Evolutionary conservation across 164 flowering plant species (phyloP).

Genomic region (Macadamia integrifolia): DNA sequence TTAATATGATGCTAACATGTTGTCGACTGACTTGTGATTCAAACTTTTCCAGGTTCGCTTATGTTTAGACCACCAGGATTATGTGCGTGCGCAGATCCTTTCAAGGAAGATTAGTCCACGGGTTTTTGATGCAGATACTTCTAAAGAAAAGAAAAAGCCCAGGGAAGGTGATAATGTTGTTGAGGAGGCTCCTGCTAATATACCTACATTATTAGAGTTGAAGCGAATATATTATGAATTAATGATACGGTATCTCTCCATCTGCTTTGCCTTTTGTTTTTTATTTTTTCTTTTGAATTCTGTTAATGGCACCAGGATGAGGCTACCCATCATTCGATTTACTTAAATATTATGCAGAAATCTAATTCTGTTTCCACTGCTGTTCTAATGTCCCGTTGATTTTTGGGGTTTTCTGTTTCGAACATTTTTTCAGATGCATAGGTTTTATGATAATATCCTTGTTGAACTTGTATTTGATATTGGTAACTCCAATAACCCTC

Average conservation of each 20-base stretch:
- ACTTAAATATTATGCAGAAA: not conserved
- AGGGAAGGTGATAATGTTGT: constrained; percentile 66
- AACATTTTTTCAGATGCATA: too few species aligned
- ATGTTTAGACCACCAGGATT: constrained; percentile 70
- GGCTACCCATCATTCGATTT: not conserved
- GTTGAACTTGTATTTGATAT: too few species aligned
- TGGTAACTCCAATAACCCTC: too few species aligned
- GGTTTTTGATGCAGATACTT: constrained; percentile 53
- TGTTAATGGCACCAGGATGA: not conserved
- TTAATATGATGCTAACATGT: not conserved
- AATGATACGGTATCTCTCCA: constrained; percentile 40
- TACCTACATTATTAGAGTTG: constrained; percentile 57
- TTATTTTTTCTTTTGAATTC: not conserved
- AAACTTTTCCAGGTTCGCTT: constrained; percentile 49
- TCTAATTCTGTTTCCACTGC: not conserved
- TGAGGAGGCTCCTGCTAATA: constrained; percentile 73
- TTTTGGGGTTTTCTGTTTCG: not conserved
- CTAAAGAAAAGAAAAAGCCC: constrained; percentile 66
- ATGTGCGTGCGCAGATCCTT: constrained; percentile 70
- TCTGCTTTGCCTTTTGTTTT: not conserved
- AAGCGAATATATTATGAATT: constrained; percentile 63
- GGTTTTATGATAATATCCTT: too few species aligned
- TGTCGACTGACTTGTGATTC: not conserved
- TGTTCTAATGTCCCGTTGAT: not conserved
- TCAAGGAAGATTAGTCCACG: constrained; percentile 69